Base-by-base conservation (phyloP, 2,329 filamentous ascomycete species). In the Aspergillus neotritici region DNA sequence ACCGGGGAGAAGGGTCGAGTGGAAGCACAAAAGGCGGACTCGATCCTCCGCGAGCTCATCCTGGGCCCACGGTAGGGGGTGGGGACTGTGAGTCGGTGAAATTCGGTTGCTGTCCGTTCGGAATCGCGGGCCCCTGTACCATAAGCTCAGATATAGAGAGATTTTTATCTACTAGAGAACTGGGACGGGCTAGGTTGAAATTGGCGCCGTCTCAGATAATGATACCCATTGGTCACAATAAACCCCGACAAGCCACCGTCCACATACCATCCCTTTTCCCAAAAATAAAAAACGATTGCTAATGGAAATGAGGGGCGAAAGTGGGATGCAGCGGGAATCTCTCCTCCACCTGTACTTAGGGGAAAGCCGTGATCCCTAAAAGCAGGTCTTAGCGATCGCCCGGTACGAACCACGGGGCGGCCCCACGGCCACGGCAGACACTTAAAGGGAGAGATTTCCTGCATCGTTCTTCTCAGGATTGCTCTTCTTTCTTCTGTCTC, bases 1-100 rank as follows among this genome's bases (percentile, higher is more conserved):
- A 65, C 68, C 47, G 79, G 78, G 21, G 71, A 75, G 21, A 77
- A 79, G 46, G 80, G 80, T 1, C 77, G 77, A 1, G 75, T 85
- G 5, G 79, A 84, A 61, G 77, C 82, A 4, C 69, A 71, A 44
- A 73, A 73, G 54, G 82, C 80, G 8, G 76, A 77, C 58, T 64
- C 67, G 44, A 68, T 78, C 9, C 60, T 85, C 29, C 68, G 69
- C 44, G 67, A 72, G 54, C 53, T 80, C 34, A 65, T 80, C 37
- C 49, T 67, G 37, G 50, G 48, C 41, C 41, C 46, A 5, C 9
- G 37, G 25, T 48, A 44, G 29, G 39, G 15, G 43, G 36, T 47
- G 50, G 30, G 16, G 35, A 34, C 21, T 25, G 5, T 25, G 21
- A 25, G 7, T 25, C 9, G 21, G 7, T 25, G 21, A 25, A 25